Conservation (phyloP, 2,329 filamentous ascomycete genomes). For the Verticillium dahliae region DNA sequence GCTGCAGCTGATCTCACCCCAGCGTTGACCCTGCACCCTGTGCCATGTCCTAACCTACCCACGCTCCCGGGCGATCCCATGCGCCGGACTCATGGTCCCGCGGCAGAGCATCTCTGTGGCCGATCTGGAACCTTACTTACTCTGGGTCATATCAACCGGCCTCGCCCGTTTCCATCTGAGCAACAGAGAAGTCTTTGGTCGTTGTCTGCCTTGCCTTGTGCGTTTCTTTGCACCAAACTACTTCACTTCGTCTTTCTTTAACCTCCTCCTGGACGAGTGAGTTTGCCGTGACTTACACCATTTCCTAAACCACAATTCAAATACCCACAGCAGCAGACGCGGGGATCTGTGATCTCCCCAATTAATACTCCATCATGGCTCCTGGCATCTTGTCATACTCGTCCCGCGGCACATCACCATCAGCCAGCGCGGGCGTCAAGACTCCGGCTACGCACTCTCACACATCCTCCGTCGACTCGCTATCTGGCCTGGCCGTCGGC, state of each 20-base stretch:
- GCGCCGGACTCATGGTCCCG: background rate
- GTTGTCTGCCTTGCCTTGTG: conserved; percentile 5
- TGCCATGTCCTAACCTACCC: background rate
- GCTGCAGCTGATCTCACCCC: conserved; percentile 8
- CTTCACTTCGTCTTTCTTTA: background rate
- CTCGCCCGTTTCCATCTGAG: conserved; percentile 7
- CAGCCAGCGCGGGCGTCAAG: conserved; percentile 12
- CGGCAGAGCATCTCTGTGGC: background rate
- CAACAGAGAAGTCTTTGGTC: conserved; percentile 7
- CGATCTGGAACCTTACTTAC: conserved; percentile 8
- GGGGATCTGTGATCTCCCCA: conserved; percentile 3
- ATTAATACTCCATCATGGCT: conserved; percentile 9
- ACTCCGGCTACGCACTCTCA: conserved; percentile 11
- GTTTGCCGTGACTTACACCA: background rate
- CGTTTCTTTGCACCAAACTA: background rate
- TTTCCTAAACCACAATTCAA: background rate
- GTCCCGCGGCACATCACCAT: conserved; percentile 12
- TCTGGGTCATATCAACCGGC: conserved; percentile 9
- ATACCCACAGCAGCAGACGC: conserved; percentile 6
- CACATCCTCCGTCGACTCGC: conserved; percentile 10
- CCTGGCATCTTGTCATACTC: conserved; percentile 11
- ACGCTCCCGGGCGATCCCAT: background rate
- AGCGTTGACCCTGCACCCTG: background rate
- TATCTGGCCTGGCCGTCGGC: conserved; percentile 9
- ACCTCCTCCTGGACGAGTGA: background rate